Percentiles rank a stretch among this genome's conserved stretches.
Conservation (phyloP, 345 rosid genomes). For the Rhodamnia rubescens region DNA sequence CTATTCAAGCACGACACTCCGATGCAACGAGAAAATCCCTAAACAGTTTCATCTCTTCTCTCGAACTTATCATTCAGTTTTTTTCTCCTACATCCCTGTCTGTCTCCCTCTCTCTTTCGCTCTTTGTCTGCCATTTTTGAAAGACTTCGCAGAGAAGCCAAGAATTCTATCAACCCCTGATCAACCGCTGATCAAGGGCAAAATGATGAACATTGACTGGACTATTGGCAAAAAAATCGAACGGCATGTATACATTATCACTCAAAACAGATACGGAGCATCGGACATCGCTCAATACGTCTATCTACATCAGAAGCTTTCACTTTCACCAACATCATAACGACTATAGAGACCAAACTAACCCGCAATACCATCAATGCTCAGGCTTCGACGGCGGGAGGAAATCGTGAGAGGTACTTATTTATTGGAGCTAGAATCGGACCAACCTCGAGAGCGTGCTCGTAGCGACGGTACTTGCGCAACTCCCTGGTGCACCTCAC, state of each 20-base stretch:
- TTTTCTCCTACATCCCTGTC: background rate
- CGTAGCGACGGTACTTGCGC: conserved; percentile 39
- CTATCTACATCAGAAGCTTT: background rate
- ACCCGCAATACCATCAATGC: background rate
- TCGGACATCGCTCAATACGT: background rate
- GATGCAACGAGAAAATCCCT: background rate
- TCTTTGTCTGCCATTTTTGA: background rate
- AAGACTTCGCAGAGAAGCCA: background rate
- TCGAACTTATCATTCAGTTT: background rate
- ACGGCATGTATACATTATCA: background rate
- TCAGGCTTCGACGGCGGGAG: background rate
- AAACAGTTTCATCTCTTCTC: background rate
- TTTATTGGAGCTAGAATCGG: background rate
- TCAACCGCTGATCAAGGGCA: background rate
- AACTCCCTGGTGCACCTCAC: conserved; percentile 34
- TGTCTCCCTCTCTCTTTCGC: background rate
- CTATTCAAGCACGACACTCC: background rate
- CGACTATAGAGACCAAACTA: background rate
- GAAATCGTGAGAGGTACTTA: background rate
- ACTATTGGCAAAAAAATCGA: background rate
- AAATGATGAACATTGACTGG: background rate
- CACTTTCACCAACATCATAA: background rate
- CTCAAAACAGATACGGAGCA: background rate
- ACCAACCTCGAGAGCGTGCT: conserved; percentile 59
- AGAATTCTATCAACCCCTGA: background rate